phyloP scores from a whole-genome alignment of 2,329 filamentous ascomycete genomes.

The Lecanoromycetidae sp. region DNA sequence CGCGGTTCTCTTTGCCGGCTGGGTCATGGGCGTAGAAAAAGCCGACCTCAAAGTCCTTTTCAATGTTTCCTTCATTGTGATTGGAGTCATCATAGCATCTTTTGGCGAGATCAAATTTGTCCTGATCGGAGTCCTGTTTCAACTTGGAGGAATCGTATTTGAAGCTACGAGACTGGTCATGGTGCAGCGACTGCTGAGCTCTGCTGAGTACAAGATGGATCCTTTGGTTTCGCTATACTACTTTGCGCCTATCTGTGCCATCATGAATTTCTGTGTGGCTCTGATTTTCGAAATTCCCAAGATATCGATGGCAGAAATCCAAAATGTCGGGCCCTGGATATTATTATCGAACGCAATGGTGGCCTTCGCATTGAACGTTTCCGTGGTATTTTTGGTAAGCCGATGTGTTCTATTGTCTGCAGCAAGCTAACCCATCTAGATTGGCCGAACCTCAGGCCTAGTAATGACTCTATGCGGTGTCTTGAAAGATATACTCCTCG shows the following conservation, averaged over 20 bases:
- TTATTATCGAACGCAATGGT: constrained; percentile 63
- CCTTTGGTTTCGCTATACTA: constrained; percentile 81
- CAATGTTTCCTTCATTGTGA: constrained; percentile 88
- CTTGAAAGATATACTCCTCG: constrained; percentile 76
- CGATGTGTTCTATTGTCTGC: not conserved
- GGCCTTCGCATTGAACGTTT: constrained; percentile 70
- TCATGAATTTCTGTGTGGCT: constrained; percentile 64
- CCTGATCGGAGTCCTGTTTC: constrained; percentile 50
- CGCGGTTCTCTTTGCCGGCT: constrained; percentile 78
- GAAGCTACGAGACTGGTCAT: constrained; percentile 73
- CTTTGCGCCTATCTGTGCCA: constrained; percentile 71
- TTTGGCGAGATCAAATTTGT: constrained; percentile 90
- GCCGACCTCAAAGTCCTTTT: constrained; percentile 77
- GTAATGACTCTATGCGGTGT: constrained; percentile 79
- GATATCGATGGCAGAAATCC: constrained; percentile 55
- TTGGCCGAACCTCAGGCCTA: constrained; percentile 75
- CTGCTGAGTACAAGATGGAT: constrained; percentile 74
- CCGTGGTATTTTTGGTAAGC: constrained; percentile 73
- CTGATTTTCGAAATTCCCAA: constrained; percentile 55
- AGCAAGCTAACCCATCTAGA: constrained; percentile 38
- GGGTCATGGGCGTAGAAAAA: constrained; percentile 71
- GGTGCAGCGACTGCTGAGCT: constrained; percentile 71
- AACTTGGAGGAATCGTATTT: constrained; percentile 64
- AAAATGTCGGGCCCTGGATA: constrained; percentile 51
- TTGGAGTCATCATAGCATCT: constrained; percentile 89